Base-by-base conservation (phyloP, 352 stramenopile genomes). In the Saprolegnia diclina region DNA sequence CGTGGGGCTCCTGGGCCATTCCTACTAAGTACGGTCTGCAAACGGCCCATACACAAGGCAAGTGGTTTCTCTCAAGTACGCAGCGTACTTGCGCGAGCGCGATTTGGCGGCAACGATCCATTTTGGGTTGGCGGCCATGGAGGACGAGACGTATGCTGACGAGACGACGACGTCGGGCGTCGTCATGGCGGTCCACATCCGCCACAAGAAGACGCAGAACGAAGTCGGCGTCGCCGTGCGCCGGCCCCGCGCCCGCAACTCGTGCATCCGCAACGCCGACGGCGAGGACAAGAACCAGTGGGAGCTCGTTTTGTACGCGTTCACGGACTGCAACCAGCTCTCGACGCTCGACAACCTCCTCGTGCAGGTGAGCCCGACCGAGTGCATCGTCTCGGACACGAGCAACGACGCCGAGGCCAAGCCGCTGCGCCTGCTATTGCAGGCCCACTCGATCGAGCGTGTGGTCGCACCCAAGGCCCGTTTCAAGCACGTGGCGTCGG, bases 221-320 rank as follows among this genome's bases (percentile, higher is more conserved):
- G 83, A 92, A 44, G 77, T 95, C 19, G 87, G 80, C 42, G 84
- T 95, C 63, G 87, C 85, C 0, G 75, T 90, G 72, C 82, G 87
- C 14, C 79, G 82, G 5, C 82, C 87, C 59, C 84, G 87, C 9
- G 62, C 79, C 59, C 84, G 84, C n/a, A 76, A 77, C 24, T 94
- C 85, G 24, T 92, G 84, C 67, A 76, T 93, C 65, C 91, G 90
- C 57, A 85, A 84, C 29, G 71, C 80, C 11, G 76, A 69, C 18
- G 76, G 76, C 67, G 85, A 93, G 61, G 85, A 95, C 74, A 91
- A 80, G 38, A 95, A 94, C 67, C 84, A 94, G 45, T 93, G 82
- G 77, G 76, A 92, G 72, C 70, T 95, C 48, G 72, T 89, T 75
- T 74, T 95, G 56, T 92, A 79, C 71, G 72, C 73, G 57, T 94